Evolutionary conservation across 768 basidiomycete genomes (phyloP).

Genomic region (Termitomyces sp.): DNA sequence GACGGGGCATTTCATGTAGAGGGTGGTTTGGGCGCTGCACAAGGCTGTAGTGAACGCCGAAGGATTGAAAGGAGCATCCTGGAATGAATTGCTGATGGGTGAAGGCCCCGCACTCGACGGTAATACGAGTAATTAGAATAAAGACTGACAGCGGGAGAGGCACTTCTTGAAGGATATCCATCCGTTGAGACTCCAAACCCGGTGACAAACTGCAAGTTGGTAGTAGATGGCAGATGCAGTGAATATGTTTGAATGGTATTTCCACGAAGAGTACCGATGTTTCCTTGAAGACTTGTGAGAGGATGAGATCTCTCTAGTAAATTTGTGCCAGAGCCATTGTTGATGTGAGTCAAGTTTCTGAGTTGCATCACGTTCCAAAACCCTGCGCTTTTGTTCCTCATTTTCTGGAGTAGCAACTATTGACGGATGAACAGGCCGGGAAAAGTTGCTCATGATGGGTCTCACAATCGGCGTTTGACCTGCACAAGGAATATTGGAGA

Average conservation of each 20-base stretch:
- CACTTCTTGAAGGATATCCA: conserved; percentile 30
- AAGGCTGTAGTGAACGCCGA: conserved; percentile 11
- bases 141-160: conserved; percentile 30
- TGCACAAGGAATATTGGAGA: conserved; percentile 13
- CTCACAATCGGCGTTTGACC: conserved; percentile 38
- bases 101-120: conserved; percentile 44
- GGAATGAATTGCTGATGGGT: conserved; percentile 28
- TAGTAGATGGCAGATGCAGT: background rate
- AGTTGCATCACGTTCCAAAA: conserved; percentile 53
- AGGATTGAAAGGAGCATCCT: conserved; percentile 9
- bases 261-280: background rate
- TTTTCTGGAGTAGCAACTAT: conserved; percentile 26
- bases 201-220: conserved; percentile 6
- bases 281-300: background rate
- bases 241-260: conserved; percentile 2
- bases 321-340: background rate
- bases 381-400: conserved; percentile 39
- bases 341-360: conserved; percentile 16
- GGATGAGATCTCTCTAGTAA: background rate
- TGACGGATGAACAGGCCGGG: conserved; percentile 51
- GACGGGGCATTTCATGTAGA: conserved; percentile 3
- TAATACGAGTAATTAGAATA: conserved; percentile 66
- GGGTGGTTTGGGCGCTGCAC: conserved; percentile 8
- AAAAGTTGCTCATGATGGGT: conserved; percentile 53
- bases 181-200: background rate